A percentile compares a stretch with the other conserved stretches of the same genome.
Evolutionary conservation across 163 green algal species (phyloP).

Genomic region (Chloromonas sp.): DNA sequence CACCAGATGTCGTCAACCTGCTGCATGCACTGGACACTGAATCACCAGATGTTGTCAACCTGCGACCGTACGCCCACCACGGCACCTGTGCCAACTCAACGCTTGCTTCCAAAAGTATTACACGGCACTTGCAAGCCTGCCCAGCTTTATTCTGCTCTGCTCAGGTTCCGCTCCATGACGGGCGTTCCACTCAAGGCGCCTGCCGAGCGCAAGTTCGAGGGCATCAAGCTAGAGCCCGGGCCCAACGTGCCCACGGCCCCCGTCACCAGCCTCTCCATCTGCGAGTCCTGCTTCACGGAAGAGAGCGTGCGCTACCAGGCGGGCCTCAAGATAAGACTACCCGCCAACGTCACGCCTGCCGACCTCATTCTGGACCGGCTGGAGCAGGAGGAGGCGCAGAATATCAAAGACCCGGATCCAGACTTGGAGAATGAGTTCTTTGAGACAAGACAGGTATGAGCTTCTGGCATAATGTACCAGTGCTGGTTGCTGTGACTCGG

Average conservation of each 20-base stretch:
- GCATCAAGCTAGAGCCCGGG: constrained; percentile 68
- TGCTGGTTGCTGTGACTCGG: too few species aligned
- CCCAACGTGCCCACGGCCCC: constrained; percentile 23
- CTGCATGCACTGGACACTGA: too few species aligned
- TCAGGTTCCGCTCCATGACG: constrained; percentile 4
- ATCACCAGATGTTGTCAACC: too few species aligned
- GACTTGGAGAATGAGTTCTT: constrained; percentile 91
- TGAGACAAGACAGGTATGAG: constrained; percentile 77
- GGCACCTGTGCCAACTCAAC: too few species aligned
- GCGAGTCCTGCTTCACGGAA: constrained; percentile 49
- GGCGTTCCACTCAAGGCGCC: constrained; percentile 27
- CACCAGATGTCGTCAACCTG: too few species aligned
- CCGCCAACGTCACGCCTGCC: constrained; percentile 30
- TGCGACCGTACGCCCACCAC: too few species aligned
- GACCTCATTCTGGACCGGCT: constrained; percentile 46
- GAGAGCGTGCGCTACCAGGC: constrained; percentile 24
- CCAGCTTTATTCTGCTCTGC: too few species aligned
- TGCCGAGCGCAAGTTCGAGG: constrained; percentile 75
- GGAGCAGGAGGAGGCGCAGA: constrained; percentile 13
- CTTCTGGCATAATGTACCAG: too few species aligned
- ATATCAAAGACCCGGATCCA: constrained; percentile 60
- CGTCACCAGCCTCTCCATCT: constrained; percentile 62
- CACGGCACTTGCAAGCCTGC: too few species aligned
- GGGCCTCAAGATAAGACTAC: constrained; percentile 24
- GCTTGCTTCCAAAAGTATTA: too few species aligned